Conservation (phyloP, 2,329 filamentous ascomycete species). For the Achaetomium macrosporum region DNA sequence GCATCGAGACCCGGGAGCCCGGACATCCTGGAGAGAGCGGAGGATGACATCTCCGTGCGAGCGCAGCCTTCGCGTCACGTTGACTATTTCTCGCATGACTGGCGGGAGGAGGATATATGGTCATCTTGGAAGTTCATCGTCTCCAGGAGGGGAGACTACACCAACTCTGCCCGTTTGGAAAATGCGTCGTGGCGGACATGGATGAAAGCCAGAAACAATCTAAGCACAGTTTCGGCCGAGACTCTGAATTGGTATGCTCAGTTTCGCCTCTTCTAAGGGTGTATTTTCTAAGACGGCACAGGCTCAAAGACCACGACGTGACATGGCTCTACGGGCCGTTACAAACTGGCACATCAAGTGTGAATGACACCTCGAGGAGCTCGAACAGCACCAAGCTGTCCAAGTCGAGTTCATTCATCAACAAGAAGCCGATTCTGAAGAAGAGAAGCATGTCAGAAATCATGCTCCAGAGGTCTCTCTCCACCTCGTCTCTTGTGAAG, state of each 20-base stretch:
- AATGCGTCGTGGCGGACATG: conserved; percentile 97
- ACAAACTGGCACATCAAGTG: conserved; percentile 61
- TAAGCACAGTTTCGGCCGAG: conserved; percentile 85
- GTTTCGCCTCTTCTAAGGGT: background rate
- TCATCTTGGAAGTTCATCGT: conserved; percentile 93
- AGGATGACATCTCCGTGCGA: conserved; percentile 73
- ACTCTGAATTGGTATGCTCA: conserved; percentile 77
- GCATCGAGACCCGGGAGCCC: conserved; percentile 55
- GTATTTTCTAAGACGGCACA: conserved; percentile 33
- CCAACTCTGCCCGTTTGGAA: conserved; percentile 76
- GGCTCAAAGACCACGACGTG: conserved; percentile 95
- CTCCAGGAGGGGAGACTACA: conserved; percentile 69
- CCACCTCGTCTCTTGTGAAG: conserved; percentile 81
- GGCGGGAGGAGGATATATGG: conserved; percentile 96
- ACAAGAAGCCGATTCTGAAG: conserved; percentile 90
- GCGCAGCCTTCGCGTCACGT: conserved; percentile 78
- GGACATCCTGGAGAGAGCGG: conserved; percentile 53
- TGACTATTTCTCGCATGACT: conserved; percentile 91
- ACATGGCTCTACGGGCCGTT: conserved; percentile 96
- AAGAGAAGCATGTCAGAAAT: conserved; percentile 95
- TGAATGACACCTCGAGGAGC: conserved; percentile 42
- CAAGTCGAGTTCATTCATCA: conserved; percentile 59
- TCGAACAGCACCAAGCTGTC: conserved; percentile 40
- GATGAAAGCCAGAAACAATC: conserved; percentile 84
- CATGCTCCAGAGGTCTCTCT: conserved; percentile 85